A percentile compares a stretch with the other conserved stretches of the same genome.
These are phyloP conservation scores for Trifolium subterraneum DNA, from an alignment of 306 rosid genomes.

Conservation along the genomic window DNA sequence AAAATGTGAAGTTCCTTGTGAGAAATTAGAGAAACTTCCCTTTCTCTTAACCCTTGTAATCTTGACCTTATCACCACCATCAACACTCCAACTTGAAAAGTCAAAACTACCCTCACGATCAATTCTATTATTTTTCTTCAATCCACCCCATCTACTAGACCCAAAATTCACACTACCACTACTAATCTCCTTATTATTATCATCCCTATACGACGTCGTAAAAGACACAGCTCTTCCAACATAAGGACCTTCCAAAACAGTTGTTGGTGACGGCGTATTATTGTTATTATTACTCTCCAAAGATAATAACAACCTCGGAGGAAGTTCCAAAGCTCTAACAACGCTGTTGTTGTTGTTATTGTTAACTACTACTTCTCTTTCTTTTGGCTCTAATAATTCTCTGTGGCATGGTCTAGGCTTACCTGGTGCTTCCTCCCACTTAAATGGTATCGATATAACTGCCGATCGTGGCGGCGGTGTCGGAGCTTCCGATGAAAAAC, in stretches of 20 bases:
- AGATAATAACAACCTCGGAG: constrained; percentile 74
- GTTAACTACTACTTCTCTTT: not conserved
- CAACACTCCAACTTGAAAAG: constrained; percentile 41
- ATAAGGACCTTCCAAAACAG: constrained; percentile 72
- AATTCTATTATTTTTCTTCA: constrained; percentile 54
- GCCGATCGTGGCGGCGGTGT: constrained; percentile 62
- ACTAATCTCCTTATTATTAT: not conserved
- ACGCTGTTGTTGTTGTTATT: not conserved
- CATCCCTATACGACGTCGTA: constrained; percentile 46
- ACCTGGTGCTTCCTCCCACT: constrained; percentile 96
- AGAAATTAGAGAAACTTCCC: constrained; percentile 49
- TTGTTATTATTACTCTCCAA: constrained; percentile 39
- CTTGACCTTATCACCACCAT: constrained; percentile 45
- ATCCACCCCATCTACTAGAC: constrained; percentile 72
- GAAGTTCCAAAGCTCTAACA: constrained; percentile 71
- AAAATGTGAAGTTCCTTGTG: constrained; percentile 51
- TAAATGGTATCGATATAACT: constrained; percentile 69
- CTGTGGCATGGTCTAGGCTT: constrained; percentile 56
- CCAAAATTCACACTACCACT: constrained; percentile 41
- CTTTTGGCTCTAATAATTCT: constrained; percentile 37
- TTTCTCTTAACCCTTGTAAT: constrained; percentile 56
- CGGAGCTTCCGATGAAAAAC: constrained; percentile 41
- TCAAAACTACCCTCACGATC: constrained; percentile 49
- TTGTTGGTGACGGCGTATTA: constrained; percentile 63
- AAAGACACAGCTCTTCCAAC: constrained; percentile 60